A percentile compares a stretch with the other conserved stretches of the same genome.
These are phyloP conservation scores for Aspergillus panamensis DNA, from an alignment of 495 filamentous ascomycete species.

Conservation along the genomic window DNA sequence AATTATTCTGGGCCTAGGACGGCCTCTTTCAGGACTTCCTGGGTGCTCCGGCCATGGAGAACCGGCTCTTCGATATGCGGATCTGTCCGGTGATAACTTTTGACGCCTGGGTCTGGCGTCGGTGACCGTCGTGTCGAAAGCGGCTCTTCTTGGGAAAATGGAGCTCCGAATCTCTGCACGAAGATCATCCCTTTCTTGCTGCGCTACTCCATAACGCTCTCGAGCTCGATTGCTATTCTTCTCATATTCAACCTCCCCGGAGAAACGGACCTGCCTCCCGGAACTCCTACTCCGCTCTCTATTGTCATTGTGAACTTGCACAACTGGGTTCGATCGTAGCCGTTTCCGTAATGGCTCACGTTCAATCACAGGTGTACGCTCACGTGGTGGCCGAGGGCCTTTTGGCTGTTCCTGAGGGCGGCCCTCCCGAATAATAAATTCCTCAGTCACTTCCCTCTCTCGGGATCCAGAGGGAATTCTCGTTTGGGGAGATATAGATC, in stretches of 20 bases:
- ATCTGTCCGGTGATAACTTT: neutral
- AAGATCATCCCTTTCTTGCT: neutral
- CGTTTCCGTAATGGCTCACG: constrained; percentile 19
- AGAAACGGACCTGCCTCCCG: constrained; percentile 20
- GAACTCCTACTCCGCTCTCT: constrained; percentile 9
- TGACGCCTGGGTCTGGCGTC: constrained; percentile 4
- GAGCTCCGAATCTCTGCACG: neutral
- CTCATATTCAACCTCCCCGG: constrained; percentile 14
- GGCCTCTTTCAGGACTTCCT: neutral
- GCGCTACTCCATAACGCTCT: neutral
- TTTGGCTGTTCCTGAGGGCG: constrained; percentile 5
- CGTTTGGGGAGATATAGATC: constrained; percentile 12
- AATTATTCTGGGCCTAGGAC: constrained; percentile 20
- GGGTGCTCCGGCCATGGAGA: neutral
- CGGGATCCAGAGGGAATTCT: neutral
- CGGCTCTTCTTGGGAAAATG: neutral
- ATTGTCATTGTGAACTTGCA: constrained; percentile 18
- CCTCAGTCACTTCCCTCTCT: neutral
- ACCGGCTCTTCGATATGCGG: neutral
- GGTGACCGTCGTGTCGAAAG: neutral
- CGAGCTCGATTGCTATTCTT: constrained; percentile 6
- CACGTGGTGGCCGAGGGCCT: constrained; percentile 19
- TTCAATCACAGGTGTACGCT: constrained; percentile 23
- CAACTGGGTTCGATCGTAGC: constrained; percentile 2
- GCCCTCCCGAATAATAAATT: neutral